Conservation (phyloP, 495 filamentous ascomycete species). For the Hyaloscypha finlandica region DNA sequence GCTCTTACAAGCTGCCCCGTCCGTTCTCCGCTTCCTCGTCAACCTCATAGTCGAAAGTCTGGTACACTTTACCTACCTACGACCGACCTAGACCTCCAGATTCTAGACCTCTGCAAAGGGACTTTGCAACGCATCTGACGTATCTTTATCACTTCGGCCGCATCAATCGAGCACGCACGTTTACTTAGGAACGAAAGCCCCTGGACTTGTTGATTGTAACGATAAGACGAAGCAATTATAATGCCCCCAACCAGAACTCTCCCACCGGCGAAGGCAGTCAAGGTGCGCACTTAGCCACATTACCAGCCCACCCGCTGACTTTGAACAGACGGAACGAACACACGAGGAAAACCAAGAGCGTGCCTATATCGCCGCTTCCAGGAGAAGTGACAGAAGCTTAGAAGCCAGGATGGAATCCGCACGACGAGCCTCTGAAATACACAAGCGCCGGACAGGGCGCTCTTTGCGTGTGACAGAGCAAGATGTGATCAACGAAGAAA, state of each 20-base stretch:
- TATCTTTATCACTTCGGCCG: neutral
- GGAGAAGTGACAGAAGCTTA: slow-evolving; percentile 82
- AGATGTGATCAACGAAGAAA: slow-evolving; percentile 89
- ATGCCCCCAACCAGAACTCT: slow-evolving; percentile 50
- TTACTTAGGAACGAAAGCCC: neutral
- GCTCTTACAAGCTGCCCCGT: neutral
- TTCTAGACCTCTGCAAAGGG: neutral
- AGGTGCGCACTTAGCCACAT: slow-evolving; percentile 14
- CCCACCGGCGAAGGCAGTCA: slow-evolving; percentile 47
- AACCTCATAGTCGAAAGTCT: neutral
- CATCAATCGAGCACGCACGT: too few relatives aligned
- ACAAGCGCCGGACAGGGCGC: slow-evolving; percentile 86
- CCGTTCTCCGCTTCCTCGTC: neutral
- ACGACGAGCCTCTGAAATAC: slow-evolving; percentile 82
- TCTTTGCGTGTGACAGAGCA: slow-evolving; percentile 81
- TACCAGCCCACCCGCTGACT: neutral
- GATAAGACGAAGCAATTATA: neutral
- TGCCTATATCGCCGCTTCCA: slow-evolving; percentile 94
- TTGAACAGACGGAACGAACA: slow-evolving; percentile 61
- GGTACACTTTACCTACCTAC: neutral
- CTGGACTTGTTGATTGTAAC: neutral
- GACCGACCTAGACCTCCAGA: neutral
- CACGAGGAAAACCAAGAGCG: slow-evolving; percentile 94
- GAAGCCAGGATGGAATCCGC: slow-evolving; percentile 92
- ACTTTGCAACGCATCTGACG: neutral